phyloP scores from a whole-genome alignment of 2,329 filamentous ascomycete genomes.

The Cercospora citrullina region DNA sequence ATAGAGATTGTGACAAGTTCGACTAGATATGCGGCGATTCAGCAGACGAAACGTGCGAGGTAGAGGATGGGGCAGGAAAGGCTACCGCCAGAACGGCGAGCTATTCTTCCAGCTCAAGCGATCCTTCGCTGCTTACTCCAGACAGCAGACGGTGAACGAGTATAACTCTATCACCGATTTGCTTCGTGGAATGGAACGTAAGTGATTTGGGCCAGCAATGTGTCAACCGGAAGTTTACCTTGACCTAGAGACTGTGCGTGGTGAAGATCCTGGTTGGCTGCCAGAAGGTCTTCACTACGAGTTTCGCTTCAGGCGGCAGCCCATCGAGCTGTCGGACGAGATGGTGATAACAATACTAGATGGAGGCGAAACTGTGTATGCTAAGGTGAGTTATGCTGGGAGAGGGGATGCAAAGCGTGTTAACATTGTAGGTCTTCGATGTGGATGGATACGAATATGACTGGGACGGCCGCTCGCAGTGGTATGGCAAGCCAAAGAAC shows the following conservation, averaged over 20 bases:
- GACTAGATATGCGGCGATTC: background rate
- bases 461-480: conserved; percentile 8
- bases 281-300: conserved; percentile 9
- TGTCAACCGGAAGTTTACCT: background rate
- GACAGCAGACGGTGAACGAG: background rate
- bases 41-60: conserved; percentile 15
- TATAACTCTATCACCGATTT: background rate
- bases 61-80: conserved; percentile 7
- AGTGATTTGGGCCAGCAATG: background rate
- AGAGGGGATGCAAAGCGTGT: background rate
- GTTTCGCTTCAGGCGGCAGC: conserved; percentile 5
- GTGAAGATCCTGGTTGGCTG: conserved; percentile 3
- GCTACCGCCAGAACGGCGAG: conserved; percentile 8
- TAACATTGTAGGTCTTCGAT: conserved; percentile 6
- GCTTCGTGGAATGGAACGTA: background rate
- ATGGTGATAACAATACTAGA: conserved; percentile 8
- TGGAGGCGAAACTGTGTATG: conserved; percentile 6
- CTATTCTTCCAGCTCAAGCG: conserved; percentile 12
- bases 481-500: background rate
- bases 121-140: conserved; percentile 11
- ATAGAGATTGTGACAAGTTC: background rate
- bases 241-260: background rate
- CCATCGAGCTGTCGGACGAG: conserved; percentile 2
- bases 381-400: background rate
- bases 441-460: conserved; percentile 10